A percentile compares a stretch with the other conserved stretches of the same genome.
These are phyloP conservation scores for Pyrrhoderma lamaoense DNA, from an alignment of 1,284 basidiomycete genomes.

Conservation along the genomic window DNA sequence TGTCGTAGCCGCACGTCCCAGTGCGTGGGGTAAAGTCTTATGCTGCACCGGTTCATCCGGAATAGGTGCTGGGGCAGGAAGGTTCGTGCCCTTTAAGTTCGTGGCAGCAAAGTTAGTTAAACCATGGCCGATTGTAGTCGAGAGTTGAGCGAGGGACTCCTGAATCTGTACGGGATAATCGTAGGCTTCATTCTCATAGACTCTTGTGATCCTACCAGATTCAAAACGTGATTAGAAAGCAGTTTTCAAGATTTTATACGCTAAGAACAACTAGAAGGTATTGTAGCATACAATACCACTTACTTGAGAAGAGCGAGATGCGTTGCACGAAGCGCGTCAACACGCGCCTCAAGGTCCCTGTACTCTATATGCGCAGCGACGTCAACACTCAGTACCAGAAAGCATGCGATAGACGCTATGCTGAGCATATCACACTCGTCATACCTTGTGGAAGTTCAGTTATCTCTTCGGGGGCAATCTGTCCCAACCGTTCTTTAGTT, in stretches of 20 bases:
- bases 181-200: slow-evolving; percentile 81
- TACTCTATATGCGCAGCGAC: slow-evolving; percentile 58
- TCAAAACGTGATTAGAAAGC: too few species aligned
- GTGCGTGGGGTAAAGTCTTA: slow-evolving; percentile 95
- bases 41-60: slow-evolving; percentile 53
- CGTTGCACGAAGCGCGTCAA: slow-evolving; percentile 83
- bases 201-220: slow-evolving; percentile 63
- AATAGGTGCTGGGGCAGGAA: slow-evolving; percentile 69
- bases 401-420: not conserved
- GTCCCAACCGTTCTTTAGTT: slow-evolving; percentile 86
- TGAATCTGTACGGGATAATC: slow-evolving; percentile 82
- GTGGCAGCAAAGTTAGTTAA: slow-evolving; percentile 82
- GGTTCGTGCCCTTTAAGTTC: slow-evolving; percentile 84
- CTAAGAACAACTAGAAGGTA: slow-evolving; percentile 11
- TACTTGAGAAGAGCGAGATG: slow-evolving; percentile 80
- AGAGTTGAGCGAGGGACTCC: slow-evolving; percentile 67
- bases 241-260: not conserved
- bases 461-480: slow-evolving; percentile 86
- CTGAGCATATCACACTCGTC: slow-evolving; percentile 9
- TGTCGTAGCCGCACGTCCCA: slow-evolving; percentile 72
- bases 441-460: slow-evolving; percentile 87
- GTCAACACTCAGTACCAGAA: slow-evolving; percentile 17
- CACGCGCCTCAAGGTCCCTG: slow-evolving; percentile 89
- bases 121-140: slow-evolving; percentile 68
- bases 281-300: slow-evolving; percentile 24